A percentile compares a stretch with the other conserved stretches of the same genome.
Conservation (phyloP, 106 monocot species). For the Ottelia alismoides region DNA sequence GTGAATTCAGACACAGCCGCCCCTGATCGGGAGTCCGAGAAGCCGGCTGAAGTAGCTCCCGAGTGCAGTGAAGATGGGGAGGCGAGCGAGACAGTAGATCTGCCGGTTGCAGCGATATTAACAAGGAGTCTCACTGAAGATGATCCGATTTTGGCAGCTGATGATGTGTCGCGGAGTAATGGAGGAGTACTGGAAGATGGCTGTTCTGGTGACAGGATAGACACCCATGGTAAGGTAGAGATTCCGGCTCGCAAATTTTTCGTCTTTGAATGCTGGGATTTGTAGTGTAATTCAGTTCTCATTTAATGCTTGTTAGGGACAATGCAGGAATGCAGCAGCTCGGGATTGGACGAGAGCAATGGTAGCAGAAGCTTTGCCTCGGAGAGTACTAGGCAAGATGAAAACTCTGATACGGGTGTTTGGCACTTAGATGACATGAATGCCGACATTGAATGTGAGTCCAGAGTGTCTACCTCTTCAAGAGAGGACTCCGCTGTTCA, state of each 20-base stretch:
- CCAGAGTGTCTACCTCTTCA: background rate
- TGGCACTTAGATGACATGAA: background rate
- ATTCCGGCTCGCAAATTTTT: conserved; percentile 11
- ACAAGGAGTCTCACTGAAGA: background rate
- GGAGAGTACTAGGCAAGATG: background rate
- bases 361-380: background rate
- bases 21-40: background rate
- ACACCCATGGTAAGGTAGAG: background rate
- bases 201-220: background rate
- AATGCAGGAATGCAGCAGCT: background rate
- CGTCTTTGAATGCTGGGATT: background rate
- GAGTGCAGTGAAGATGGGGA: background rate
- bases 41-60: conserved; percentile 1
- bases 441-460: background rate
- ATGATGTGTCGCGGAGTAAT: background rate
- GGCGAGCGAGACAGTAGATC: background rate
- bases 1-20: background rate
- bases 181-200: background rate
- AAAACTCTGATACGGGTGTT: background rate
- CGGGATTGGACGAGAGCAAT: background rate
- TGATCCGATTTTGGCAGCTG: background rate
- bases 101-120: conserved; percentile 2
- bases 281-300: background rate
- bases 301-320: background rate
- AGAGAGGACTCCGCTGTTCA: background rate